These are phyloP conservation scores for Calophaca sinica DNA, from an alignment of 306 rosid genomes.

Conservation along the genomic window DNA sequence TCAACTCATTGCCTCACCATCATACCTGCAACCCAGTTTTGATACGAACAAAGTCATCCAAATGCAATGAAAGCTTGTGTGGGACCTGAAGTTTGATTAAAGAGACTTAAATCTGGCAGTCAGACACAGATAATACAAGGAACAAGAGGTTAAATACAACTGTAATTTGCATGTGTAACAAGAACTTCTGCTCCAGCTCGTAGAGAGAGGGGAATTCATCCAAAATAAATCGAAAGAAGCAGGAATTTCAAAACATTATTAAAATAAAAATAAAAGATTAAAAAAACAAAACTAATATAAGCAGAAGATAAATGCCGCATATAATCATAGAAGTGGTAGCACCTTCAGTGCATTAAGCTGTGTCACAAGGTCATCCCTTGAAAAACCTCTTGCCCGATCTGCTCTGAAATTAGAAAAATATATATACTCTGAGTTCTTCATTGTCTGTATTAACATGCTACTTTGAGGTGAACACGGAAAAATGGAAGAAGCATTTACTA, in stretches of 20 bases:
- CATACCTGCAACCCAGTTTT: conserved; percentile 87
- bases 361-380: conserved; percentile 73
- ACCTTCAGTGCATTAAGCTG: conserved; percentile 77
- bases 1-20: conserved; percentile 20
- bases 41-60: conserved; percentile 81
- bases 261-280: neutral
- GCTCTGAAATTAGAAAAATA: conserved; percentile 66
- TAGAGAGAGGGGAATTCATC: conserved; percentile 14
- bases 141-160: conserved; percentile 25
- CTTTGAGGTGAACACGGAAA: conserved; percentile 17
- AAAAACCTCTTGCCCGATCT: conserved; percentile 65
- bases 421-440: conserved; percentile 41
- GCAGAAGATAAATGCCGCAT: conserved; percentile 38
- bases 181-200: conserved; percentile 1
- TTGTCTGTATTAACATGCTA: conserved; percentile 20
- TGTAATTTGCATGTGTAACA: neutral
- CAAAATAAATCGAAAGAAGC: conserved; percentile 30
- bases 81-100: conserved; percentile 68
- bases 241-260: neutral
- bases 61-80: conserved; percentile 65
- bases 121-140: conserved; percentile 20
- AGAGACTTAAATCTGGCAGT: conserved; percentile 33
- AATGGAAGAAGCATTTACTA: conserved; percentile 41
- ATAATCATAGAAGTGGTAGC: conserved; percentile 30
- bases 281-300: neutral